Base-by-base conservation (phyloP, 2,329 filamentous ascomycete genomes). In the Aureobasidium zeae region DNA sequence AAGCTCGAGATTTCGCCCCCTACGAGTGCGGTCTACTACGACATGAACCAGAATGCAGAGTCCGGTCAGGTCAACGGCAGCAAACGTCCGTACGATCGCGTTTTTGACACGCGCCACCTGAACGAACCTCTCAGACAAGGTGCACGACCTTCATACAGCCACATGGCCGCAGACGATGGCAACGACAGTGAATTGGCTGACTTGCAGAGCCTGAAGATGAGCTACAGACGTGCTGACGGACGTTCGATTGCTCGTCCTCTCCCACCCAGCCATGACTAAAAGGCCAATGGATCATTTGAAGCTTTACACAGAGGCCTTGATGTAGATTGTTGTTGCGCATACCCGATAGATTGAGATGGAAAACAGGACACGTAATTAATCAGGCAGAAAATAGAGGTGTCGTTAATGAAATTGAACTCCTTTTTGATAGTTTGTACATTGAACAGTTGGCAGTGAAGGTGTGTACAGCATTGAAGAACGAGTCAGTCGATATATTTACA, bases 181-280 rank as follows among this genome's bases (percentile, higher is more conserved):
- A 64, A 65, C 37, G 52, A 55, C 22, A 52, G 53, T 25, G 48
- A 53, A 28, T 44, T 43, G 3, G 46, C 48, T n/a, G 51, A 51
- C 25, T 61, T 60, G 55, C 63, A 37, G 51, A 57, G 32, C 49
- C 56, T 44, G 56, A 61, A 41, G 30, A 69, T 70, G 66, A 63
- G 59, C 49, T 71, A 71, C 50, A 60, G 66, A 30, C 61, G 68
- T 26, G 68, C 68, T 29, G 66, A 70, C 48, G 68, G 68, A 20
- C 49, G 52, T 8, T 43, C 64, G 15, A 54, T 57, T 29, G 48
- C 50, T 20, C 50, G 56, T 19, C 48, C 52, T 21, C 49, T 60
- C 5, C 54, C 56, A 9, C 37, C 32, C 10, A 46, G 38, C 46
- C 39, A 43, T 16, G 30, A 43, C 13, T 43, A 21, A 41, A 42